These are phyloP conservation scores for Pythium aphanidermatum DNA, from an alignment of 352 stramenopile species.

Conservation along the genomic window DNA sequence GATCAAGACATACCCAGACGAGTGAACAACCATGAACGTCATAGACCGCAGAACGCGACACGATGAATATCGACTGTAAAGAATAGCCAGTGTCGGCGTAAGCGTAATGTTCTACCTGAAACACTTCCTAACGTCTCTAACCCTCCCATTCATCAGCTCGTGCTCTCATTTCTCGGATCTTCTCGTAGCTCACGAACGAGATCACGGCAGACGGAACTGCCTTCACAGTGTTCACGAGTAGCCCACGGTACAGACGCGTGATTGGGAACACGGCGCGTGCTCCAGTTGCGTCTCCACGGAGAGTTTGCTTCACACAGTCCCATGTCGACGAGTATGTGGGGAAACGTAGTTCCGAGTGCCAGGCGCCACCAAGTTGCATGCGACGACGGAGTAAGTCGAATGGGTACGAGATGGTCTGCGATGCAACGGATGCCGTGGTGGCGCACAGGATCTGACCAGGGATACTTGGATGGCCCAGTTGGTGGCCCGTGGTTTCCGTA, in stretches of 20 bases:
- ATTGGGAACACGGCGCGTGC: constrained; percentile 10
- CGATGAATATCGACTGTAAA: neutral
- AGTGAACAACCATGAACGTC: too few relatives aligned
- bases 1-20: constrained; percentile 36
- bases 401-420: constrained; percentile 72
- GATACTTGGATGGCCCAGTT: constrained; percentile 60
- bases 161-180: constrained; percentile 49
- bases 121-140: too few relatives aligned
- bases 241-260: constrained; percentile 58
- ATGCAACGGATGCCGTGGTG: constrained; percentile 56
- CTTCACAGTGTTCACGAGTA: constrained; percentile 72
- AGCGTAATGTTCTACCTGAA: neutral
- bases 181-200: constrained; percentile 77
- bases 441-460: constrained; percentile 75
- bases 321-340: constrained; percentile 66
- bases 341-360: constrained; percentile 56
- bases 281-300: constrained; percentile 23
- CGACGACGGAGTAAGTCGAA: constrained; percentile 77
- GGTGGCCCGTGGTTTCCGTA: constrained; percentile 33
- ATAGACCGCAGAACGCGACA: too few relatives aligned
- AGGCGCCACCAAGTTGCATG: constrained; percentile 68
- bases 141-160: constrained; percentile 19
- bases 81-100: constrained; percentile 8
- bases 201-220: constrained; percentile 62
- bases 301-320: constrained; percentile 53